Conservation (phyloP, 2,329 filamentous ascomycete genomes). For the Ceratocystis lukuohia region DNA sequence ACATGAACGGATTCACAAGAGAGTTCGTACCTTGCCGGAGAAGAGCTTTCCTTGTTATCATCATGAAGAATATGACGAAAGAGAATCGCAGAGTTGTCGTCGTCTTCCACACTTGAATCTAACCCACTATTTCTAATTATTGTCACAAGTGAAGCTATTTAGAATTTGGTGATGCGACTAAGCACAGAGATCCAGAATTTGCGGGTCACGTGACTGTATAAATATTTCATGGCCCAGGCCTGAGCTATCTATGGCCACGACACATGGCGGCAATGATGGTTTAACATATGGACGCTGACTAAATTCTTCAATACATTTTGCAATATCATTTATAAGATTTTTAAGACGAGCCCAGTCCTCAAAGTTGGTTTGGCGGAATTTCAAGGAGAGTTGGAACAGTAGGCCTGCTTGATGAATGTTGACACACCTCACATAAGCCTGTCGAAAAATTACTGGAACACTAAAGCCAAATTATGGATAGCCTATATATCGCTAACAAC, state of each 20-base stretch:
- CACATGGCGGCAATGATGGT: not conserved
- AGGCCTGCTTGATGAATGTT: no score
- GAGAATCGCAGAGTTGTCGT: not conserved
- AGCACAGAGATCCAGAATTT: slow-evolving; percentile 9
- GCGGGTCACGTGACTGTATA: slow-evolving; percentile 16
- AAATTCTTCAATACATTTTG: no score
- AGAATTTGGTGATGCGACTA: slow-evolving; percentile 19
- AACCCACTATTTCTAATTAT: slow-evolving; percentile 10
- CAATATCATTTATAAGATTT: no score
- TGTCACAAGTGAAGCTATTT: slow-evolving; percentile 11
- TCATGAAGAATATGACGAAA: slow-evolving; percentile 23
- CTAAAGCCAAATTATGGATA: no score
- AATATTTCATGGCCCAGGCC: not conserved
- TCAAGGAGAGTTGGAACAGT: no score
- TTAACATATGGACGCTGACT: no score
- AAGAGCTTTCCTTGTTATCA: slow-evolving; percentile 43
- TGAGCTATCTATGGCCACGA: not conserved
- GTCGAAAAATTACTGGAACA: no score
- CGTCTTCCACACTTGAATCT: not conserved
- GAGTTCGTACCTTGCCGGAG: slow-evolving; percentile 39
- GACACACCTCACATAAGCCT: no score
- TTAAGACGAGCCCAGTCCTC: no score
- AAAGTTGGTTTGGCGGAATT: no score
- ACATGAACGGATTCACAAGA: not conserved
- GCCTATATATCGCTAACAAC: no score